Evolutionary conservation across 371 early-diverging fungal species (phyloP), one percentile per base, ranked within the genome.

Genomic region (Mucor indicus): DNA sequence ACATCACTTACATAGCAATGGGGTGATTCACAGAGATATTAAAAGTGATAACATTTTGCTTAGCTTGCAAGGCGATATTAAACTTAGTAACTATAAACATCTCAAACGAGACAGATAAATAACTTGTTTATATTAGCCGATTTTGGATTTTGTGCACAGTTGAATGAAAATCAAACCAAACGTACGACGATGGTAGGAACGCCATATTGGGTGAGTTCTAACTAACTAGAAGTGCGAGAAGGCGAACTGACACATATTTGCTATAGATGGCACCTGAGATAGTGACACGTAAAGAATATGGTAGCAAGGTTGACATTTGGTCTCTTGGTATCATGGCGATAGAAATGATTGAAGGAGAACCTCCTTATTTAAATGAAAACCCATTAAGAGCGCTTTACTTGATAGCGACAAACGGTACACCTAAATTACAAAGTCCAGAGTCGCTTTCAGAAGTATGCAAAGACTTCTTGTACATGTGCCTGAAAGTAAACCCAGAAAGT

Each of bases 281-380:
- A 4, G 91, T 93, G 11, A 84, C 71, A 16, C 83, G 83, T 22
- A 86, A 86, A 54, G 87, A 84, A 53, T 92, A 92, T 55, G 90
- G 85, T n/a, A 76, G 80, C 42, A 85, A 82, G 41, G 89, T 89
- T 20, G 96, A 96, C 56, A 75, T 92, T 15, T 96, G 96, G 96
- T 86, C 89, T 10, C 67, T 93, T 4, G 95, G 92, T n/a, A 91
- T 95, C 49, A 84, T 92, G 69, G 65, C 84, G 7, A 86, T 87
- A 44, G 88, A 91, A 57, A 76, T 86, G 77, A 55, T 83, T 31
- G 77, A 84, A 57, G 87, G 90, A 19, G 85, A 85, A 53, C 91
- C 91, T 15, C 95, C 95, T 30, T 93, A 90, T 57, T 64, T 90
- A 16, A 80, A 87, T 49, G 89, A 89, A 53, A 81, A 87, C 41